Evolutionary conservation across 2,329 filamentous ascomycete genomes (phyloP).

Genomic region (Neurospora crassa): DNA sequence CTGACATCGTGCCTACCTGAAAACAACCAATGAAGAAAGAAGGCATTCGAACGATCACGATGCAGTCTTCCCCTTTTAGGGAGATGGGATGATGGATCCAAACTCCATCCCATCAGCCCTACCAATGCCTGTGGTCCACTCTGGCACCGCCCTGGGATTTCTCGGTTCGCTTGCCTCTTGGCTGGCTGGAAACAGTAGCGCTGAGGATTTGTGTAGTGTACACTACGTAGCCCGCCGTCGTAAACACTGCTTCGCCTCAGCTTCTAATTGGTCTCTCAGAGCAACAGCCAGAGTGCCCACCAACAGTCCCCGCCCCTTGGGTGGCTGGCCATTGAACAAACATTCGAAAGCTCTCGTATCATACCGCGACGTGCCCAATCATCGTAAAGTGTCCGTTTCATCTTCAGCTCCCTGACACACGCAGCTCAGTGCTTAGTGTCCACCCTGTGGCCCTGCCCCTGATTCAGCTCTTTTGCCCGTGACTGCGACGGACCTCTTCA

Average conservation of each 20-base stretch:
- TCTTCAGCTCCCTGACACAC: neutral
- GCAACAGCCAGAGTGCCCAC: neutral
- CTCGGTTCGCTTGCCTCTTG: neutral
- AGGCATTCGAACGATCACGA: neutral
- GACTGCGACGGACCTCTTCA: neutral
- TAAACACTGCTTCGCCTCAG: neutral
- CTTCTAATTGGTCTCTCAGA: neutral
- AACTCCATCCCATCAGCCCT: neutral
- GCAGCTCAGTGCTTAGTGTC: neutral
- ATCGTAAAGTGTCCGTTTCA: neutral
- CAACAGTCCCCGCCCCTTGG: neutral
- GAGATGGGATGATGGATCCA: neutral
- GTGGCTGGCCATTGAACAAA: neutral
- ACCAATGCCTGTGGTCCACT: neutral
- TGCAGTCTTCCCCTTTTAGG: neutral
- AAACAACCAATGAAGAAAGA: neutral
- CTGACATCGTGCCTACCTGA: neutral
- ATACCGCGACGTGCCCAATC: neutral
- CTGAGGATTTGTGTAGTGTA: neutral
- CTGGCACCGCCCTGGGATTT: neutral
- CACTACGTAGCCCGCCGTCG: neutral
- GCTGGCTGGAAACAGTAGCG: neutral
- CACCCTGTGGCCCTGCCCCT: neutral
- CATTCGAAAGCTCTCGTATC: neutral
- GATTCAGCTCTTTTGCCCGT: neutral